These are phyloP conservation scores for Ophiostoma pallidulum DNA, from an alignment of 2,329 filamentous ascomycete genomes.

Conservation along the genomic window DNA sequence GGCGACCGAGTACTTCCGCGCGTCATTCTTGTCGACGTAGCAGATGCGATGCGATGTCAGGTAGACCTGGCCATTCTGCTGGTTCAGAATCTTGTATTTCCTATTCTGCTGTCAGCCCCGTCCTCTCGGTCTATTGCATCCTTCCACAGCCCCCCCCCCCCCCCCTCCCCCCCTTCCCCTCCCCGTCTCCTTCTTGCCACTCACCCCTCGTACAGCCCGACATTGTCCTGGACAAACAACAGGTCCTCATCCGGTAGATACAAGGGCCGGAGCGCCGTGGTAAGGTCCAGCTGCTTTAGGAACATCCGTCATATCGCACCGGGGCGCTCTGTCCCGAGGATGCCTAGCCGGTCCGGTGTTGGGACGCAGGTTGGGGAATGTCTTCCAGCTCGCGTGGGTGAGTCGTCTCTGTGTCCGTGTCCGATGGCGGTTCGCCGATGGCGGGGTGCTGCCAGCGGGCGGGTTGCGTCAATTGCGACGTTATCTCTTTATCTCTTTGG, in stretches of 20 bases:
- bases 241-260: constrained; percentile 90
- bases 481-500: background rate
- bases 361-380: background rate
- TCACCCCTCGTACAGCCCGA: constrained; percentile 95
- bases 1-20: constrained; percentile 73
- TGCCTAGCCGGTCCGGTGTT: background rate
- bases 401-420: background rate
- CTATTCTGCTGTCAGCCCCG: constrained; percentile 33
- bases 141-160: constrained; percentile 1
- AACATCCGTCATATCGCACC: constrained; percentile 71
- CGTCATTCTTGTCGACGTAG: constrained; percentile 84
- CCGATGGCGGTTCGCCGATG: constrained; percentile 1
- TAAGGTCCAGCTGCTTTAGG: constrained; percentile 90
- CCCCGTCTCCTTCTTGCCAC: constrained; percentile 23
- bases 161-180: background rate
- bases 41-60: constrained; percentile 91
- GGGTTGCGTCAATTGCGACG: background rate
- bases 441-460: background rate
- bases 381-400: too few relatives aligned
- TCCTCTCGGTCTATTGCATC: background rate
- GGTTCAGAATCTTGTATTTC: constrained; percentile 88
- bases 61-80: constrained; percentile 94
- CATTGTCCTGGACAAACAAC: constrained; percentile 93
- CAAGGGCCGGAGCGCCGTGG: constrained; percentile 86
- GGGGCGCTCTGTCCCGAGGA: constrained; percentile 21